Base-by-base conservation (phyloP, 495 filamentous ascomycete species). In the Neurospora tetrasperma region DNA sequence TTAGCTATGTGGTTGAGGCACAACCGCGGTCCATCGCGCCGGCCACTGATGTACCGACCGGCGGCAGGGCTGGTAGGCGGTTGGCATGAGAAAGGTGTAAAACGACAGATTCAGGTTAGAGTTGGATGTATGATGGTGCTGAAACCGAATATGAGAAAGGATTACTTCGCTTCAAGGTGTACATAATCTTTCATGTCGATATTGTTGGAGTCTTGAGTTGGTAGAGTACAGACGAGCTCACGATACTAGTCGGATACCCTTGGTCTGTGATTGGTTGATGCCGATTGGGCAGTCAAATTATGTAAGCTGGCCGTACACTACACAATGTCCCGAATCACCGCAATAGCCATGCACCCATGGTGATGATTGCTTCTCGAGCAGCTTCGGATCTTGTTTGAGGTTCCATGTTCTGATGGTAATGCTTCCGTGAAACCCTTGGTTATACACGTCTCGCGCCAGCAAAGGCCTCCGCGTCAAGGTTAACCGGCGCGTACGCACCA, bases 1-100 rank as follows among this genome's bases (percentile, higher is more conserved):
- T 94, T 18, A 84, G 85, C 62, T 93, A 93, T 74, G 89, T 89
- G 27, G 84, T 92, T 18, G 86, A 89, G 70, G 89, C 89, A 9
- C 83, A 84, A 66, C 88, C 88, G 31, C 76, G 88, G 74, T 88
- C 85, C 10, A 84, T 85, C 16, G 84, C 82, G 8, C 84, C 85
- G 16, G 78, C 79, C 14, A 71, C 71, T 2, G 80, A 85, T 18
- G 78, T 83, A 6, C 82, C 84, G 42, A 76, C 86, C 71, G 82
- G 72, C 41, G 82, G 82, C 27, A 73, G 75, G 38, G 72, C 76
- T 9, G 74, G 71, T 8, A 73, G 71, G 38, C 73, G 79, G 73
- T 62, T 78, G 44, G 71, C 54, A 35, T 62, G 54, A 62, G 54
- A 8, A 62, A 35, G 1, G 4, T 27, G 20, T 54, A 2, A 23